Evolutionary conservation across 805 yeast genomes (phyloP), one percentile per base, ranked within the genome.

Genomic region (Clavispora fructus): DNA sequence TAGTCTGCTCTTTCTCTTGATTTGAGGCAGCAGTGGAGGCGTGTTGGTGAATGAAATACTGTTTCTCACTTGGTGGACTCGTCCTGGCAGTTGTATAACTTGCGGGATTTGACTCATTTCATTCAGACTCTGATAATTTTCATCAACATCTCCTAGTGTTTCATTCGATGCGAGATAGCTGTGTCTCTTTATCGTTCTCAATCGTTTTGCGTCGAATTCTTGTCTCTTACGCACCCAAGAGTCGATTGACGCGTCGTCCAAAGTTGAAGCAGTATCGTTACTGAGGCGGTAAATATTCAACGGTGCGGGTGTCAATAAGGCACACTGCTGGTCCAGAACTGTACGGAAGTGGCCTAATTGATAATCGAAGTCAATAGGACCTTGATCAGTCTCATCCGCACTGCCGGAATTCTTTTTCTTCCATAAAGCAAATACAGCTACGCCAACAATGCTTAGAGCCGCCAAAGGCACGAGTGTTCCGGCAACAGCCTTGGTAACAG

Each of bases 141-240:
- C 37, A 10, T 16, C 13, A 17, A 11, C n/a, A n/a, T 33, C 37
- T 8, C 37, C 37, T 10, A 58, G 39, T 6, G 63, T 59, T 27
- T 64, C 72, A 47, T 57, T 62, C 7, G 69, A 65, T 0, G 63
- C 67, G 13, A 64, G 53, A 47, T 54, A 64, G 42, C 67, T 66
- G 42, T 55, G 50, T 31, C 62, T 50, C 14, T 50, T 39, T 30
- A 45, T 41, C 23, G 48, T 48, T 35, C 43, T 42, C 43, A 46
- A 53, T 55, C 47, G 51, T 29, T 56, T 51, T 33, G 52, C 58
- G 7, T 73, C 80, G 50, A 65, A 77, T 46, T 72, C 72, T 44
- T 73, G 73, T 50, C 82, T 60, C 55, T 78, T 78, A 27, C 70
- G 64, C 38, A 71, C 69, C 82, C 82, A 78, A 19, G 80, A 75